Conservation (phyloP, 495 filamentous ascomycete genomes). For the Aspergillus funiculosus region DNA sequence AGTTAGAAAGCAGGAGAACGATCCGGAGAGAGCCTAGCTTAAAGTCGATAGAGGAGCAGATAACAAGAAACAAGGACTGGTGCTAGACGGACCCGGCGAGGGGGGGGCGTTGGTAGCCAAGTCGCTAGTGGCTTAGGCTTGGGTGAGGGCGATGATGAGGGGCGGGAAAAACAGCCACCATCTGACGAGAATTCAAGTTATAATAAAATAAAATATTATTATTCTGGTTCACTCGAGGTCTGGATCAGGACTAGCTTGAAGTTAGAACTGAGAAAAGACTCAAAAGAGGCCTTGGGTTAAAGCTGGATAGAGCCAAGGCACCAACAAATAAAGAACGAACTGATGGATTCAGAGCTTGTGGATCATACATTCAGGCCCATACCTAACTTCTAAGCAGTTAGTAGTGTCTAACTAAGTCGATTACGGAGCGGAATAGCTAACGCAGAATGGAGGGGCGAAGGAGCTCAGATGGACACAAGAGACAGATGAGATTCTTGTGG, state of each 20-base stretch:
- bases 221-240: conserved; percentile 13
- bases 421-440: conserved; percentile 11
- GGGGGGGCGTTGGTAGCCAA: conserved; percentile 14
- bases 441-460: conserved; percentile 1
- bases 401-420: too few relatives aligned
- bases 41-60: conserved; percentile 13
- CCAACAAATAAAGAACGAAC: conserved; percentile 14
- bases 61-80: conserved; percentile 14
- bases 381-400: too few relatives aligned
- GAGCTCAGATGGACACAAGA: too few relatives aligned
- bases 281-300: too few relatives aligned
- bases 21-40: conserved; percentile 20
- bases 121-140: background rate
- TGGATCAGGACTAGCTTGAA: conserved; percentile 10
- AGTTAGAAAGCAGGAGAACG: conserved; percentile 18
- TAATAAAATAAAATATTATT: conserved; percentile 1
- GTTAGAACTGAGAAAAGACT: conserved; percentile 7
- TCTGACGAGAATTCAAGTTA: background rate
- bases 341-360: conserved; percentile 11
- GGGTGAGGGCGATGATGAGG: too few relatives aligned
- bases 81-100: conserved; percentile 22
- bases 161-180: background rate
- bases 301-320: conserved; percentile 12
- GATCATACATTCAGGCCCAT: conserved; percentile 10
- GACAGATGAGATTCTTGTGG: conserved; percentile 3